Evolutionary conservation across 73 alveolate genomes (phyloP).

Genomic region (Tetrahymena thermophila): DNA sequence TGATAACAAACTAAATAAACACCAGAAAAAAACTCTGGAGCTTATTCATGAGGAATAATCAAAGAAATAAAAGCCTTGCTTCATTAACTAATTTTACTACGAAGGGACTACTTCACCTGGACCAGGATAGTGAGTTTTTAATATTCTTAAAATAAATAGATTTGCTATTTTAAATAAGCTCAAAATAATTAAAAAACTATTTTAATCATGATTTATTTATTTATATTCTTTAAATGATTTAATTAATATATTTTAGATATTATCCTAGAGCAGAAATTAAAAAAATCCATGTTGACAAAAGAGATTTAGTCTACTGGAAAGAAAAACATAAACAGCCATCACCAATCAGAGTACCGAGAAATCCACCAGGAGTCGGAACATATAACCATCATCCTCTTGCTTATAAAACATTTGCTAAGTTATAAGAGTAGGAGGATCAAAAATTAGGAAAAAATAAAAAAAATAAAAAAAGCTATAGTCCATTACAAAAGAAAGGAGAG

Average conservation of each 20-base stretch:
- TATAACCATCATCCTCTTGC: neutral
- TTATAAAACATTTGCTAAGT: neutral
- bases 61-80: neutral
- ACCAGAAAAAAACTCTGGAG: neutral
- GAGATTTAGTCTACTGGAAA: neutral
- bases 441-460: neutral
- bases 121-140: neutral
- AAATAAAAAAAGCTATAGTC: neutral
- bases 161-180: too few species aligned
- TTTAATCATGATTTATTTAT: too few species aligned
- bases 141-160: too few species aligned
- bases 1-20: neutral
- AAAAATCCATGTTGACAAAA: neutral
- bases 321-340: neutral
- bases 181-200: too few species aligned
- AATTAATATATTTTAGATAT: too few species aligned
- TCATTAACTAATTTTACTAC: neutral
- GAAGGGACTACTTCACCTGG: neutral
- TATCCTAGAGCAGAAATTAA: neutral
- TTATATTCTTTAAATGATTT: too few species aligned
- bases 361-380: neutral
- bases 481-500: neutral
- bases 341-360: neutral
- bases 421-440: neutral
- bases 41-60: neutral